A percentile compares a stretch with the other conserved stretches of the same genome.
These are phyloP conservation scores for Phytopythium delawarense DNA, from an alignment of 352 stramenopile species.

Conservation along the genomic window DNA sequence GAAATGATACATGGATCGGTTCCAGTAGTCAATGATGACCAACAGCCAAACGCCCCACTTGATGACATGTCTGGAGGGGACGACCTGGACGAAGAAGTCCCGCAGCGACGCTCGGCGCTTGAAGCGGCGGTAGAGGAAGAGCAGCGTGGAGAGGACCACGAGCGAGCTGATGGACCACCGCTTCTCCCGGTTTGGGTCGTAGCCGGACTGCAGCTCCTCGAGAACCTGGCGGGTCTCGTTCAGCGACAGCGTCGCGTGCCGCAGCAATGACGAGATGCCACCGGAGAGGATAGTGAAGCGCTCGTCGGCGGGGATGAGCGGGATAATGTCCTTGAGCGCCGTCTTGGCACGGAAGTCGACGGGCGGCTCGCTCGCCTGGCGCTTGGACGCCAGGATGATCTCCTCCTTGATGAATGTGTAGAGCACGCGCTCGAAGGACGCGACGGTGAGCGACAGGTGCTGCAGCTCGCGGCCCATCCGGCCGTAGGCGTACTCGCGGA, in stretches of 20 bases:
- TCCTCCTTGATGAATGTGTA: constrained; percentile 90
- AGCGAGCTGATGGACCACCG: constrained; percentile 81
- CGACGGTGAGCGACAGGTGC: constrained; percentile 82
- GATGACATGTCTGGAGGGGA: constrained; percentile 58
- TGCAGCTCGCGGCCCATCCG: constrained; percentile 80
- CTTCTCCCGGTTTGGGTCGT: constrained; percentile 80
- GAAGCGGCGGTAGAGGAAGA: constrained; percentile 77
- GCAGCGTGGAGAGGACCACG: constrained; percentile 35
- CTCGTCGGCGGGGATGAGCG: constrained; percentile 77
- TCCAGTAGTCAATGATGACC: constrained; percentile 66
- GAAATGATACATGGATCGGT: constrained; percentile 75
- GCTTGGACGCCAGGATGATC: constrained; percentile 77
- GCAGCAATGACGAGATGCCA: constrained; percentile 70
- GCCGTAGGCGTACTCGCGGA: constrained; percentile 80
- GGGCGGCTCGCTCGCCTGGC: constrained; percentile 37
- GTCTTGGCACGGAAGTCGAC: constrained; percentile 79
- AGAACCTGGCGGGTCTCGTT: constrained; percentile 77
- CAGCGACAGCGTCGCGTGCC: constrained; percentile 79
- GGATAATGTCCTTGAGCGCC: constrained; percentile 86
- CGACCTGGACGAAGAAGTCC: constrained; percentile 59
- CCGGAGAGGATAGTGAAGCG: constrained; percentile 80
- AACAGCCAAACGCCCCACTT: constrained; percentile 55
- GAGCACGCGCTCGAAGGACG: constrained; percentile 77
- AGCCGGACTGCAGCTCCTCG: constrained; percentile 75
- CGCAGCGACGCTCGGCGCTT: constrained; percentile 60